Base-by-base conservation (phyloP, 257 asterid genomes). In the Petrea volubilis region DNA sequence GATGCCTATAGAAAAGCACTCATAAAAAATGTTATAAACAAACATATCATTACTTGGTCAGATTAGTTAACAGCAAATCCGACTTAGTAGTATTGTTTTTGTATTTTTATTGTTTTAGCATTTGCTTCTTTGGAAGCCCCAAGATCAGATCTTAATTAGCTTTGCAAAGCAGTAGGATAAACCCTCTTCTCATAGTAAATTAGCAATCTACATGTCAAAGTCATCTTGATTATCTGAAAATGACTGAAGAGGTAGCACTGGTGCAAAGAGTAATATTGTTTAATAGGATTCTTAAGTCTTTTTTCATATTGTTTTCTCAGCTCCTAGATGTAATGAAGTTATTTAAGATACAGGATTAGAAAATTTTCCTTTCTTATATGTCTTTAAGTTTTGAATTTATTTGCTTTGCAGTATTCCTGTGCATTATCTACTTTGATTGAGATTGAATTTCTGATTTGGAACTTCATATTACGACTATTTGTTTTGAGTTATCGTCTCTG, bases 401-500 rank as follows among this genome's bases (percentile, higher is more conserved):
- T 27, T 43, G 41, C 64, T 57, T 18, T 36, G 77, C 5, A 67
- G 14, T 62, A 47, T 52, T 33, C 49, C n/a, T 49, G 29, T 49
- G 46, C 71, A 66, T 57, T 56, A 52, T 70, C 20, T 36, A 27
- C 46, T 12, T 61, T 27, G 28, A 33, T 38, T 78, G 40, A 61
- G 43, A 40, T 34, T 56, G 43, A 41, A 18, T 17, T 60, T 53
- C 56, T 28, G 27, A 25, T 71, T 36, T 18, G 18, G n/a, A 21
- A 53, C 17, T 49, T 65, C 53, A 58, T 51, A 13, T n/a, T 59
- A 13, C 49, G 20, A 23, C 53, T 21, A 18, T 41, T 62, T 9
- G 11, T 38, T 14, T 21, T 44, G 50, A 62, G 64, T 71, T 52
- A 25, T 47, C 36, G 64, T 51, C 38, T 67, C 24, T 57, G 44